phyloP scores from a whole-genome alignment of 2,329 filamentous ascomycete species.

The Macrophomina phaseolina region DNA sequence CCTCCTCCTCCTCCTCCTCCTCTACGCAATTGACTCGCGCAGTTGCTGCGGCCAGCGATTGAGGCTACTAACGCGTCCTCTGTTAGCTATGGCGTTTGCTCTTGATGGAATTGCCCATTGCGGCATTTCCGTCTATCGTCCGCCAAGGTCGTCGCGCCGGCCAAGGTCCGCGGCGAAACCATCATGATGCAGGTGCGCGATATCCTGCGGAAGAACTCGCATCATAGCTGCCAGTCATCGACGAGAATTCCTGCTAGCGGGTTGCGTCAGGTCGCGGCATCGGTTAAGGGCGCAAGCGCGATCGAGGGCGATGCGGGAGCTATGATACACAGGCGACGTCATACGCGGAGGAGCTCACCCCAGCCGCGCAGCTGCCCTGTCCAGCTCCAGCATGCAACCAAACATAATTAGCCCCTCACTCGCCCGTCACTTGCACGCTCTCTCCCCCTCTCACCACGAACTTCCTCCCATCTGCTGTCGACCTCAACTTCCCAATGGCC shows the following conservation, averaged over 20 bases:
- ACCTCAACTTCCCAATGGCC: conserved; percentile 21
- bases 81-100: too few species aligned
- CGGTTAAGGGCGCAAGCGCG: background rate
- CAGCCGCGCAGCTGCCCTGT: conserved; percentile 16
- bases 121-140: too few species aligned
- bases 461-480: background rate
- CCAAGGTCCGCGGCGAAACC: too few species aligned
- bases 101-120: too few species aligned
- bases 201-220: too few species aligned
- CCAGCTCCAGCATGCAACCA: conserved; percentile 10
- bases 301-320: conserved; percentile 15
- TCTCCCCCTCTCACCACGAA: background rate
- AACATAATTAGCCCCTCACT: conserved; percentile 17
- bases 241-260: background rate
- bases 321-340: conserved; percentile 26
- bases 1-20: too few species aligned
- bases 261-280: background rate
- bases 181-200: too few species aligned
- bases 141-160: too few species aligned
- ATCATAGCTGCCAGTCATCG: background rate
- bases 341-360: conserved; percentile 23
- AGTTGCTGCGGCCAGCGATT: too few species aligned
- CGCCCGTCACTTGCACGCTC: background rate
- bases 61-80: too few species aligned
- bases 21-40: too few species aligned